Conservation (phyloP, 2,329 filamentous ascomycete genomes). For the Cladorrhinum sp. region DNA sequence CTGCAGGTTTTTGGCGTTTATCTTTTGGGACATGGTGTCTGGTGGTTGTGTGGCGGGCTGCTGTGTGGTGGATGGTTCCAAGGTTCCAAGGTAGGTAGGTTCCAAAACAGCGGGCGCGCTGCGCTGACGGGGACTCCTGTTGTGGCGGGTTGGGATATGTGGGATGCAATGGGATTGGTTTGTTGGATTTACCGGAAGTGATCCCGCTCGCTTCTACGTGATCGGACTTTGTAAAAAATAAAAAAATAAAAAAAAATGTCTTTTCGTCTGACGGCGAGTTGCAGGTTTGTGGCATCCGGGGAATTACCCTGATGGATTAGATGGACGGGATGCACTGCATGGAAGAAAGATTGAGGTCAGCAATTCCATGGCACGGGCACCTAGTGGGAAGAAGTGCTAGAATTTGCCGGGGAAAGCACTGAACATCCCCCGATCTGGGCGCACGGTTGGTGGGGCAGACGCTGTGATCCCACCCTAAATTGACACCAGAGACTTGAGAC, state of each 20-base stretch:
- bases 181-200: neutral
- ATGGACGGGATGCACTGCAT: no score
- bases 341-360: neutral
- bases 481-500: neutral
- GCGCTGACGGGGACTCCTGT: neutral
- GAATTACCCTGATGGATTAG: neutral
- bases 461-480: neutral
- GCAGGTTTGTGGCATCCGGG: neutral
- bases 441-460: neutral
- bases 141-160: no score
- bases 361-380: neutral
- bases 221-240: neutral
- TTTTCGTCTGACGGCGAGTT: neutral
- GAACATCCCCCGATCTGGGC: neutral
- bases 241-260: neutral
- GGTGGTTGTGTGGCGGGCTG: no score
- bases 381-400: neutral
- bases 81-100: neutral
- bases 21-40: conserved; percentile 42
- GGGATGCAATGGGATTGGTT: neutral
- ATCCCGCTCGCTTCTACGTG: neutral
- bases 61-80: neutral
- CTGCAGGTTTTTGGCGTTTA: conserved; percentile 67
- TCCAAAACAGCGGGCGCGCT: neutral
- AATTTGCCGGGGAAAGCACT: neutral